Conservation (phyloP, 2,329 filamentous ascomycete genomes). For the Corniculantispora saksenae region DNA sequence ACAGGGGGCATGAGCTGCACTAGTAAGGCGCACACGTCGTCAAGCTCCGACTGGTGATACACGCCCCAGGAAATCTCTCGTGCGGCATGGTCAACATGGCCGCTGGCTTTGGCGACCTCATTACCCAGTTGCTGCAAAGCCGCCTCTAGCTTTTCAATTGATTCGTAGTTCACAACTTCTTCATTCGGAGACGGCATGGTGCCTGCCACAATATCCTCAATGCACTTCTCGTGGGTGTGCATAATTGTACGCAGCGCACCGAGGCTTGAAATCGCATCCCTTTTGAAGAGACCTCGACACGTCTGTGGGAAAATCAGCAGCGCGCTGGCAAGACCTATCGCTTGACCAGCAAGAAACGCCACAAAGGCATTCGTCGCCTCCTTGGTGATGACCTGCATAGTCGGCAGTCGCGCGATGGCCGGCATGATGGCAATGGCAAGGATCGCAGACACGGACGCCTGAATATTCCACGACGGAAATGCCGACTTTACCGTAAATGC, state of each 20-base stretch:
- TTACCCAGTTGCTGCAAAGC: slow-evolving; percentile 3
- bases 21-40: background rate
- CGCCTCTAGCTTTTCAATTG: slow-evolving; percentile 4
- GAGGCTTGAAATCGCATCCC: slow-evolving; percentile 7
- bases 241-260: background rate
- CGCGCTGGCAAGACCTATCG: background rate
- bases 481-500: slow-evolving; percentile 15
- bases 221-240: slow-evolving; percentile 1
- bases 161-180: background rate
- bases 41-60: slow-evolving; percentile 8
- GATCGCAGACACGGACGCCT: slow-evolving; percentile 7
- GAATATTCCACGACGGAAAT: slow-evolving; percentile 11
- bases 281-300: slow-evolving; percentile 5
- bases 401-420: background rate
- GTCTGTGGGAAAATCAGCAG: slow-evolving; percentile 15
- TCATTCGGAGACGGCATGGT: background rate
- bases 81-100: slow-evolving; percentile 13
- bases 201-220: slow-evolving; percentile 1
- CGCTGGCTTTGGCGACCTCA: slow-evolving; percentile 13
- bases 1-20: slow-evolving; percentile 7
- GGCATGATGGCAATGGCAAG: slow-evolving; percentile 7
- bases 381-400: background rate
- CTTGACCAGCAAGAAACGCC: slow-evolving; percentile 4
- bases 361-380: background rate
- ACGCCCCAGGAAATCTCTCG: slow-evolving; percentile 15